These are phyloP conservation scores for Pneumocystis murina DNA, from an alignment of 1,139 yeast species.

Conservation along the genomic window DNA sequence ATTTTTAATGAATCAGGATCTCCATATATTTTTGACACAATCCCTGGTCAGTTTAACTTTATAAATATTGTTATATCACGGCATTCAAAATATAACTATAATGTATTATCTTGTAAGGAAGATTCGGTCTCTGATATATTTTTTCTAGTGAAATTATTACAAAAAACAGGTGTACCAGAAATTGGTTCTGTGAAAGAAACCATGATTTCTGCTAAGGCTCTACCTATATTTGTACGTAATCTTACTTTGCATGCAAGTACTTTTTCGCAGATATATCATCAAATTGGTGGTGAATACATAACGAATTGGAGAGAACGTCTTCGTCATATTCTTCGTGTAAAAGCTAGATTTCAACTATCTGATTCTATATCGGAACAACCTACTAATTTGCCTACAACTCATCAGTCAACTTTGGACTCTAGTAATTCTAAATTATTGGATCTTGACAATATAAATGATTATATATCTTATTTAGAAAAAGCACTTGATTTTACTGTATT, in stretches of 20 bases:
- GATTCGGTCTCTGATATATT: conserved; percentile 6
- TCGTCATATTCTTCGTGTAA: conserved; percentile 31
- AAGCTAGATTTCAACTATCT: not conserved
- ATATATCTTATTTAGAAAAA: not conserved
- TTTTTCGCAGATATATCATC: conserved; percentile 64
- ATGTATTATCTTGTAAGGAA: not conserved
- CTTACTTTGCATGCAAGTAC: conserved; percentile 52
- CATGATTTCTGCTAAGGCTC: conserved; percentile 45
- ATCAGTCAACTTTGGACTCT: not conserved
- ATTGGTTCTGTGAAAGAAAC: conserved; percentile 62
- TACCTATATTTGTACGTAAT: conserved; percentile 53
- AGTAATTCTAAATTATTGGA: not conserved
- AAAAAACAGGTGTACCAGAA: conserved; percentile 55
- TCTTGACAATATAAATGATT: not conserved
- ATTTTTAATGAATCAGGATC: conserved; percentile 59
- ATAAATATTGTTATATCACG: conserved; percentile 49
- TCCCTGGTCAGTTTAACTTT: conserved; percentile 69
- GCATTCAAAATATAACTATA: conserved; percentile 9
- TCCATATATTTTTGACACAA: conserved; percentile 54
- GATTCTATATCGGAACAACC: not conserved
- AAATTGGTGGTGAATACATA: conserved; percentile 33
- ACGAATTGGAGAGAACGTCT: conserved; percentile 57
- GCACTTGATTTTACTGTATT: not conserved
- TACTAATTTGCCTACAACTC: not conserved
- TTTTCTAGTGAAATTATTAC: conserved; percentile 13